A percentile compares a stretch with the other conserved stretches of the same genome.
These are phyloP conservation scores for Calocybe indica DNA, from an alignment of 768 basidiomycete species.

Conservation along the genomic window DNA sequence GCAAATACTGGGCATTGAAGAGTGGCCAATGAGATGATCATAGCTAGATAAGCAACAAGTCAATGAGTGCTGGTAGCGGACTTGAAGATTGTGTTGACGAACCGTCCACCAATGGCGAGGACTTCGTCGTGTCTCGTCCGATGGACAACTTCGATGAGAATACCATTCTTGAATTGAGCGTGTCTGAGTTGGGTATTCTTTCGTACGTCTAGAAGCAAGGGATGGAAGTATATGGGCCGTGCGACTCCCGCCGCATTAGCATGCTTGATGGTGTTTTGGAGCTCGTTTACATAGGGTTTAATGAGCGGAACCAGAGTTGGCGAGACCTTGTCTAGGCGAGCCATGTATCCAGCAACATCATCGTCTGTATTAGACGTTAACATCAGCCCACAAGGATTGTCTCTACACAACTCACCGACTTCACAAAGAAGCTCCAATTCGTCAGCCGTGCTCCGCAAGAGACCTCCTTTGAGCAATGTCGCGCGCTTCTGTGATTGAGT, in stretches of 20 bases:
- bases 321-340: constrained; percentile 55
- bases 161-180: constrained; percentile 62
- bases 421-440: constrained; percentile 70
- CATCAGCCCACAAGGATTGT: not conserved
- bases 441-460: constrained; percentile 61
- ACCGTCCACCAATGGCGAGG: constrained; percentile 82
- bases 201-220: constrained; percentile 59
- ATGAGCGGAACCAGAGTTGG: constrained; percentile 45
- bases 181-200: constrained; percentile 19
- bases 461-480: constrained; percentile 61
- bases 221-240: constrained; percentile 60
- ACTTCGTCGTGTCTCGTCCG: constrained; percentile 62
- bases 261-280: constrained; percentile 56
- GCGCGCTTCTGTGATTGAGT: constrained; percentile 64
- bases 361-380: constrained; percentile 35
- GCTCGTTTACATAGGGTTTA: constrained; percentile 48
- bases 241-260: constrained; percentile 57
- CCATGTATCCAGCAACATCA: constrained; percentile 51
- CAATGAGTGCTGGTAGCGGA: not conserved
- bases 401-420: constrained; percentile 33
- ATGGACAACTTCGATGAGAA: constrained; percentile 70
- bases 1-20: constrained; percentile 52
- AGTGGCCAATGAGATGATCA: constrained; percentile 60
- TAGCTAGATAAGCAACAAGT: constrained; percentile 39
- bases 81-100: constrained; percentile 8